phyloP scores from a whole-genome alignment of 2,329 filamentous ascomycete species.

The Penicillium sp. region DNA sequence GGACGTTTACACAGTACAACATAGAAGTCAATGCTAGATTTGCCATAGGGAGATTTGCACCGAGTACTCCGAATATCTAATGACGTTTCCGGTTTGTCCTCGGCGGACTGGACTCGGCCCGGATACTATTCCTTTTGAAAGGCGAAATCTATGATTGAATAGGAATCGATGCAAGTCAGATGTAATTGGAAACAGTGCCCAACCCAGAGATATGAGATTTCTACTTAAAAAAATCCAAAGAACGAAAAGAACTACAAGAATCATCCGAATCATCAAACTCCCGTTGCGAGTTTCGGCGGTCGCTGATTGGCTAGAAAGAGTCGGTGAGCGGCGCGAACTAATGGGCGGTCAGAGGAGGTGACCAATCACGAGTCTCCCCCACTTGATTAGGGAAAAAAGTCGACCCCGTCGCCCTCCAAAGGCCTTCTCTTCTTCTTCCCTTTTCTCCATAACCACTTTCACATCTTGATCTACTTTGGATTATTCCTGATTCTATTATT shows the following conservation, averaged over 20 bases:
- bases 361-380: constrained; percentile 28
- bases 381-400: constrained; percentile 28
- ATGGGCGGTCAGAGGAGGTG: constrained; percentile 20
- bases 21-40: background rate
- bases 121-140: background rate
- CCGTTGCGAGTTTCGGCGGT: background rate
- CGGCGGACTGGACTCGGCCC: background rate
- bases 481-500: constrained; percentile 16
- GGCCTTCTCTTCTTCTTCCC: constrained; percentile 20
- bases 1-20: no score
- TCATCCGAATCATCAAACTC: constrained; percentile 1
- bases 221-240: background rate
- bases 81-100: constrained; percentile 6
- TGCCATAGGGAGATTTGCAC: background rate
- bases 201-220: background rate
- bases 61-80: background rate
- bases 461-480: constrained; percentile 4
- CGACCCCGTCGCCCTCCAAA: constrained; percentile 19
- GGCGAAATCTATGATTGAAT: no score
- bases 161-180: no score
- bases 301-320: constrained; percentile 23
- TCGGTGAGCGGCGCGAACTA: constrained; percentile 34
- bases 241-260: background rate
- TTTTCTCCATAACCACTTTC: constrained; percentile 20
- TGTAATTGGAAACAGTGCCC: no score